phyloP scores from a whole-genome alignment of 192 early-diverging fungal species.

The Coemansia asiatica region DNA sequence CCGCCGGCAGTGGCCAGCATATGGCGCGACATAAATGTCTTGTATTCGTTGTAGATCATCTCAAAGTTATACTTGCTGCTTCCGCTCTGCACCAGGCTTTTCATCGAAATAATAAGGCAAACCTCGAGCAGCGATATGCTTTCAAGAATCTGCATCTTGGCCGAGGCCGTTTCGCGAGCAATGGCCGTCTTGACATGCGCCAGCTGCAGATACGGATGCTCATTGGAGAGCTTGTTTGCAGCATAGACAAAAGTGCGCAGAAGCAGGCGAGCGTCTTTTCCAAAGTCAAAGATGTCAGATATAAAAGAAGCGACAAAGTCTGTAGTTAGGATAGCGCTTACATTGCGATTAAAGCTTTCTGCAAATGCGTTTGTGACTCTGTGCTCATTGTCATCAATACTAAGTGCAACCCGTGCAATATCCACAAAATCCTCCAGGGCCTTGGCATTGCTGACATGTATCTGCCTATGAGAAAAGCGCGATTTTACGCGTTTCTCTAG shows the following conservation, averaged over 20 bases:
- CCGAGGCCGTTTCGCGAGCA: conserved; percentile 19
- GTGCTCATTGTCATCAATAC: conserved; percentile 18
- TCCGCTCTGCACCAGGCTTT: conserved; percentile 66
- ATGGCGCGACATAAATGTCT: conserved; percentile 71
- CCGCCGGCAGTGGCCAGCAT: conserved; percentile 47
- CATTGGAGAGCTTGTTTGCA: conserved; percentile 9
- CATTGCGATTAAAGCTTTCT: conserved; percentile 52
- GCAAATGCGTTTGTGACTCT: conserved; percentile 22
- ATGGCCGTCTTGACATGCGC: conserved; percentile 39
- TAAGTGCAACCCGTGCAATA: conserved; percentile 59
- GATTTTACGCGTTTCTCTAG: conserved; percentile 95
- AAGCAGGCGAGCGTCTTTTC: conserved; percentile 40
- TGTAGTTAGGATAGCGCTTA: conserved; percentile 25
- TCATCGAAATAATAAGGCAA: conserved; percentile 75
- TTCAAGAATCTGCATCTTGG: conserved; percentile 35
- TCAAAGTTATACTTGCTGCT: conserved; percentile 84
- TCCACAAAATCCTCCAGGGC: conserved; percentile 60
- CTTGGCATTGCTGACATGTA: conserved; percentile 65
- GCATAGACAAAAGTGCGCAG: conserved; percentile 25
- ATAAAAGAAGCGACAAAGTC: conserved; percentile 16
- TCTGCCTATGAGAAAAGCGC: conserved; percentile 85
- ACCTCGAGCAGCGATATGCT: conserved; percentile 79
- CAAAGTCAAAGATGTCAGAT: conserved; percentile 27
- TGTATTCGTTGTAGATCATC: conserved; percentile 93
- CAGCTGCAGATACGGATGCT: conserved; percentile 6